These are phyloP conservation scores for Pseudogymnoascus sp. DNA, from an alignment of 2,329 filamentous ascomycete genomes.

Conservation along the genomic window DNA sequence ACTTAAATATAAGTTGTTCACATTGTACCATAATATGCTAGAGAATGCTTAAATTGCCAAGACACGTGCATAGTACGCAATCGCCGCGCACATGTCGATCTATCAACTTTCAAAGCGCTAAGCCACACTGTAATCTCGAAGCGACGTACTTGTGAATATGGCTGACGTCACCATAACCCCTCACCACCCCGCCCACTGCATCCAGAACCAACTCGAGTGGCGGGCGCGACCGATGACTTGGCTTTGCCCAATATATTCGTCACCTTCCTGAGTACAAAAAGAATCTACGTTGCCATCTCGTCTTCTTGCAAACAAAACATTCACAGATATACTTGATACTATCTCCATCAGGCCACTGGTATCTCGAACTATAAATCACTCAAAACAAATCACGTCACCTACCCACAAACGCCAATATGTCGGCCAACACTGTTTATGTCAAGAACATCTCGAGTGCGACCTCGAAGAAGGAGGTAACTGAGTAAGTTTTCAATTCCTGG, in stretches of 20 bases:
- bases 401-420: neutral
- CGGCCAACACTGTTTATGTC: slow-evolving; percentile 61
- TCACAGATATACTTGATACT: neutral
- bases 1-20: slow-evolving; percentile 4
- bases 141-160: neutral
- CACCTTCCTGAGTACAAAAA: neutral
- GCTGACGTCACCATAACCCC: slow-evolving; percentile 1
- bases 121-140: neutral
- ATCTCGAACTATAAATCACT: neutral
- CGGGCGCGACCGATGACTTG: neutral
- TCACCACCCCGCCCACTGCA: neutral
- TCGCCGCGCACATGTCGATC: slow-evolving; percentile 4
- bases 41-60: slow-evolving; percentile 6
- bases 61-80: neutral
- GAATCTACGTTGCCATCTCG: neutral
- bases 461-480: slow-evolving; percentile 80
- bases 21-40: slow-evolving; percentile 1
- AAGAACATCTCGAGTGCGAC: slow-evolving; percentile 79
- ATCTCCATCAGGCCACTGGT: neutral
- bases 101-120: neutral
- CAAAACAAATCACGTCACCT: neutral
- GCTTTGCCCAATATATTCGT: slow-evolving; percentile 1
- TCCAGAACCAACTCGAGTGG: slow-evolving; percentile 4
- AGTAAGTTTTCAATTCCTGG: slow-evolving; percentile 40
- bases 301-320: neutral